phyloP scores from a whole-genome alignment of 1,284 basidiomycete species.

The Puccinia triticina region DNA sequence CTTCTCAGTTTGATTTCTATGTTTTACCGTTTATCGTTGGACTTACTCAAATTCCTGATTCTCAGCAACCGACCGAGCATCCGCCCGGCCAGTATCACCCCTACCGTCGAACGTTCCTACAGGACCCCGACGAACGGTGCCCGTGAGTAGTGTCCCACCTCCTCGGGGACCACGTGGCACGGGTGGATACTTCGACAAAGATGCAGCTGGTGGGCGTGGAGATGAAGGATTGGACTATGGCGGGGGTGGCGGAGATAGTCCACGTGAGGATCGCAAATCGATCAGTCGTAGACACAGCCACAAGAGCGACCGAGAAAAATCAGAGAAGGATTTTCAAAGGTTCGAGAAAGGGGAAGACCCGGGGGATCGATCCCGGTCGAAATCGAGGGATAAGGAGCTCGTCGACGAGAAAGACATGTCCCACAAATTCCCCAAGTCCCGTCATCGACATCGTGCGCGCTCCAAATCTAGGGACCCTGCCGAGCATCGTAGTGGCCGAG shows the following conservation, averaged over 20 bases:
- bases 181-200: conserved; percentile 49
- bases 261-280: conserved; percentile 44
- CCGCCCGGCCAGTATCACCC: conserved; percentile 37
- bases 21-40: neutral
- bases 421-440: conserved; percentile 20
- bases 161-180: conserved; percentile 24
- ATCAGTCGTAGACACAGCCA: conserved; percentile 43
- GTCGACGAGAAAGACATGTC: conserved; percentile 40
- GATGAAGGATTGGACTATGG: conserved; percentile 51
- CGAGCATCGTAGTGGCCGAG: conserved; percentile 46
- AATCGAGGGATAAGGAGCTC: conserved; percentile 47
- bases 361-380: conserved; percentile 42
- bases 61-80: conserved; percentile 29
- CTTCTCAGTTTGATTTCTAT: neutral
- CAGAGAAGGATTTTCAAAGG: conserved; percentile 9
- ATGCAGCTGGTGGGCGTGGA: conserved; percentile 44
- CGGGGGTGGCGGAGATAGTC: conserved; percentile 41
- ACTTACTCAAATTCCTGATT: neutral
- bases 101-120: conserved; percentile 48
- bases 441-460: conserved; percentile 46
- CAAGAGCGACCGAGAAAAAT: conserved; percentile 39
- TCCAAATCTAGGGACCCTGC: conserved; percentile 44
- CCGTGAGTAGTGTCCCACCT: conserved; percentile 17
- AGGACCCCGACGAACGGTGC: conserved; percentile 33
- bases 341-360: conserved; percentile 29